These are phyloP conservation scores for Homolaphlyctis polyrhiza DNA, from an alignment of 371 early-diverging fungal genomes.

Conservation along the genomic window DNA sequence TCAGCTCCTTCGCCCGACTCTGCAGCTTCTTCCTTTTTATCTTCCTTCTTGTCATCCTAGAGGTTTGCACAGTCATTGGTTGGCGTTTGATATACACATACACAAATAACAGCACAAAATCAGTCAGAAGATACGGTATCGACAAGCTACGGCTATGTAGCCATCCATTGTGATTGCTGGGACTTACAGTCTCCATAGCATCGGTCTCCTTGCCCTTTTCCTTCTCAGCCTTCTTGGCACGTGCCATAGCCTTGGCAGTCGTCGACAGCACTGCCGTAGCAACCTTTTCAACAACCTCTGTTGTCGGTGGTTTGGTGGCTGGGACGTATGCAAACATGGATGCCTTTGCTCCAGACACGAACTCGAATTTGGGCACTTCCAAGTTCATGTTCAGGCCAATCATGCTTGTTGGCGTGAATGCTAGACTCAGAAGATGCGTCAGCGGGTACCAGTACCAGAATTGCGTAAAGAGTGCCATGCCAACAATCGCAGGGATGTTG, in stretches of 20 bases:
- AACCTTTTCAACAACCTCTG: slow-evolving; percentile 55
- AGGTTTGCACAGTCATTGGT: background rate
- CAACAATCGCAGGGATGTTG: slow-evolving; percentile 92
- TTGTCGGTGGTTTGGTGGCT: slow-evolving; percentile 62
- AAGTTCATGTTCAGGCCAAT: slow-evolving; percentile 91
- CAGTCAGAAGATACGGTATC: too few relatives aligned
- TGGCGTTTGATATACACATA: slow-evolving; percentile 1
- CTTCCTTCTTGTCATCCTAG: slow-evolving; percentile 62
- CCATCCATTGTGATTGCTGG: slow-evolving; percentile 18
- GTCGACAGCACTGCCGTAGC: slow-evolving; percentile 94
- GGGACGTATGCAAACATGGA: slow-evolving; percentile 91
- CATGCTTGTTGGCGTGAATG: slow-evolving; percentile 92
- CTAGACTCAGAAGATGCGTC: slow-evolving; percentile 88
- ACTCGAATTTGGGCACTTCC: slow-evolving; percentile 80
- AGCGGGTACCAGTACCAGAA: slow-evolving; percentile 99
- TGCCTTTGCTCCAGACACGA: slow-evolving; percentile 77
- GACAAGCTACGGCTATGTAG: background rate
- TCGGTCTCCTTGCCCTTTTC: slow-evolving; percentile 52
- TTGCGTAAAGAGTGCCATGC: slow-evolving; percentile 95
- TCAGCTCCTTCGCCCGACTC: slow-evolving; percentile 33
- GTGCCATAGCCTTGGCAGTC: slow-evolving; percentile 87
- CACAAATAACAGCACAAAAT: background rate
- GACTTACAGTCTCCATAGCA: slow-evolving; percentile 49
- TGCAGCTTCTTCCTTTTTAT: slow-evolving; percentile 56
- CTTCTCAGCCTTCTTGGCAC: slow-evolving; percentile 78